These are phyloP conservation scores for Micractinium sp. DNA, from an alignment of 139 green algal species.

Conservation along the genomic window DNA sequence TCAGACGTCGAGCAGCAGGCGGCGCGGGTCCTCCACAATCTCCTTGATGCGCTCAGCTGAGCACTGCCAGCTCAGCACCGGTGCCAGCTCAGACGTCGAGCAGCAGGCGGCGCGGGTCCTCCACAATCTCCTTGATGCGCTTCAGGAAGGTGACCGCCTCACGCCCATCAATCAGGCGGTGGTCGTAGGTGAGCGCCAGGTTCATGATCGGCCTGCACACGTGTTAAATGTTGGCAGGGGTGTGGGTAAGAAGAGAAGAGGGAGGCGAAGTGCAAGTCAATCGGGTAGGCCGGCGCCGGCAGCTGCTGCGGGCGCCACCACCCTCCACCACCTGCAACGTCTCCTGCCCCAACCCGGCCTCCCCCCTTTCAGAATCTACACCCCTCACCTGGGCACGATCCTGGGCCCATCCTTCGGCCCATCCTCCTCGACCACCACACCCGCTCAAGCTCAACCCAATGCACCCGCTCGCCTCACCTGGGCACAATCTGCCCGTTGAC, in stretches of 20 bases:
- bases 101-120: constrained; percentile 95
- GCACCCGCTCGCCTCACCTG: constrained; percentile 30
- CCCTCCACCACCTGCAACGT: too few relatives aligned
- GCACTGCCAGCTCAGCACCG: neutral
- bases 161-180: constrained; percentile 97
- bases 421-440: too few relatives aligned
- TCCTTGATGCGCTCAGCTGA: constrained; percentile 94
- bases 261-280: too few relatives aligned
- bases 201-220: constrained; percentile 95
- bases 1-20: constrained; percentile 93
- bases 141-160: constrained; percentile 98
- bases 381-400: too few relatives aligned
- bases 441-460: too few relatives aligned
- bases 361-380: too few relatives aligned
- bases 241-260: neutral
- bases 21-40: constrained; percentile 94
- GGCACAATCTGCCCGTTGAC: constrained; percentile 84
- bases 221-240: neutral
- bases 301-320: too few relatives aligned
- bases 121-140: constrained; percentile 96
- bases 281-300: too few relatives aligned
- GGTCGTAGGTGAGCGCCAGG: constrained; percentile 98
- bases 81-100: constrained; percentile 79
- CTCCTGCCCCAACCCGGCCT: too few relatives aligned
- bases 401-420: too few relatives aligned